Evolutionary conservation across 345 rosid species (phyloP), one percentile per base, ranked within the genome.

Genomic region (Populus pruinosa): DNA sequence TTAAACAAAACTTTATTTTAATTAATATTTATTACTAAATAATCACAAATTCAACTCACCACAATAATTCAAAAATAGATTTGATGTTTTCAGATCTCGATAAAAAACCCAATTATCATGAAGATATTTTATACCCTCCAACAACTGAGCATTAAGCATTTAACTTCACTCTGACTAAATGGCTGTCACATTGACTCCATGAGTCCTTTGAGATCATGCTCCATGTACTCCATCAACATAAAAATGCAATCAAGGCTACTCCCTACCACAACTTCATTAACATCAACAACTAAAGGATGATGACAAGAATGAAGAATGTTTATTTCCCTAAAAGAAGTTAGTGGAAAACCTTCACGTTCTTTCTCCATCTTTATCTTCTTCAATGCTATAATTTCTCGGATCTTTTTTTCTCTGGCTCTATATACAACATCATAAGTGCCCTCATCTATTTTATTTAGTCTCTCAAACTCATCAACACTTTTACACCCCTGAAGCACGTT

Each of bases 151-250:
- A 96, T 96, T 76, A 96, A 84, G 87, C 98, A 96, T 83, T 96
- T 96, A 74, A 96, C 99, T 85, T 96, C 98, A 85, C 99, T 96
- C 82, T 93, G 98, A 85, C 98, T 96, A 83, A 91, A 96, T 56
- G 98, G 96, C 81, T 93, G 98, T 89, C 91, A 91, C 98, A 96
- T 91, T 31, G 97, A 81, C 86, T 93, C 98, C 97, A 96, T 96
- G 67, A 96, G 88, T 35, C 85, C 99, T 82, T 92, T 96, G 29
- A 96, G 91, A 81, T 96, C 99, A 88, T 96, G 99, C 83, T 96
- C 97, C 99, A 96, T 96, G 81, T 96, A 96, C 82, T 96, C 99
- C 99, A 96, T 96, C 78, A 90, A 98, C 99, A 96, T 96, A 83
- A 88, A 96, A 80, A 96, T 96, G 83, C 98, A 93, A 83, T 96